Evolutionary conservation across 257 asterid species (phyloP).

Genomic region (Paulownia fortunei): DNA sequence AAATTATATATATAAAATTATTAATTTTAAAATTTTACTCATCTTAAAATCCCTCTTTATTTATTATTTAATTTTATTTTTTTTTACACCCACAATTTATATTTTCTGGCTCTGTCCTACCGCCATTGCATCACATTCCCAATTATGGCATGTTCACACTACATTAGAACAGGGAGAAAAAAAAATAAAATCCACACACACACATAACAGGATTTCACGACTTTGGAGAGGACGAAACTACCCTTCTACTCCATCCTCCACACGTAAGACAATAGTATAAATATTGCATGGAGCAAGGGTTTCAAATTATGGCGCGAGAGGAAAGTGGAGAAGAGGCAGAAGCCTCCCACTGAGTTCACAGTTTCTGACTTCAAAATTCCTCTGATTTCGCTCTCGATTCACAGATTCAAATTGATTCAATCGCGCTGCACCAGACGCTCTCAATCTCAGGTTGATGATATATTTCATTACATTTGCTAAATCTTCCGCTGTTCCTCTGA

Average conservation of each 20-base stretch:
- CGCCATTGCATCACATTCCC: too few species aligned
- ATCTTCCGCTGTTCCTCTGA: background rate
- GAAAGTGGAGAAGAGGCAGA: background rate
- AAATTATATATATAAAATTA: too few species aligned
- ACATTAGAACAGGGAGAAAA: too few species aligned
- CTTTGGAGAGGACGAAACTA: background rate
- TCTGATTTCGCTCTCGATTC: background rate
- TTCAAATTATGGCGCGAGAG: slow-evolving; percentile 14
- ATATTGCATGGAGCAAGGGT: background rate
- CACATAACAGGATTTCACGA: background rate
- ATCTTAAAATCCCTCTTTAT: too few species aligned
- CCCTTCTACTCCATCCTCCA: background rate
- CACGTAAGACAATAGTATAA: slow-evolving; percentile 5
- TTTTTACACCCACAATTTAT: too few species aligned
- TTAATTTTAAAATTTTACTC: too few species aligned
- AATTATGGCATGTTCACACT: too few species aligned
- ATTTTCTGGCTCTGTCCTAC: too few species aligned
- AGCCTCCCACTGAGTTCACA: background rate
- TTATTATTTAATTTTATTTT: too few species aligned
- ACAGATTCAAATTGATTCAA: background rate
- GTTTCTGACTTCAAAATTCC: background rate
- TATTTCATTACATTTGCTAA: background rate
- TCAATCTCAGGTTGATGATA: slow-evolving; percentile 14
- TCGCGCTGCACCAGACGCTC: background rate
- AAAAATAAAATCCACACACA: too few species aligned